A percentile compares a stretch with the other conserved stretches of the same genome.
These are phyloP conservation scores for Tolypocladium amazonense DNA, from an alignment of 2,329 filamentous ascomycete species.

Conservation along the genomic window DNA sequence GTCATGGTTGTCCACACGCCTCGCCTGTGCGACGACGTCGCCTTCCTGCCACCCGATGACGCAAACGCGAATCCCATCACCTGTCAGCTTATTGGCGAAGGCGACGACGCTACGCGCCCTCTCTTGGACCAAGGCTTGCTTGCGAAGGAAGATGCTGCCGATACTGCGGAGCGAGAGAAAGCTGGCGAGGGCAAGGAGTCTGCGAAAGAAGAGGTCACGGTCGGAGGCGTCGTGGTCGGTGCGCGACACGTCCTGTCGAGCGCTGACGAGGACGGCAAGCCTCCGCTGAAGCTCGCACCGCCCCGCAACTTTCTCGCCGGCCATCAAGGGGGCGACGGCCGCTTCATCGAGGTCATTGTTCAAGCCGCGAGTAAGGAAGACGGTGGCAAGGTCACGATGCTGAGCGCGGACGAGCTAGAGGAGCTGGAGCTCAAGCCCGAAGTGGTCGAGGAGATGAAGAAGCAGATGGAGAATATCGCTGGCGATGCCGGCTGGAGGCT, in stretches of 20 bases:
- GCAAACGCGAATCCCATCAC: slow-evolving; percentile 66
- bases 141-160: slow-evolving; percentile 18
- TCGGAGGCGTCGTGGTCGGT: slow-evolving; percentile 45
- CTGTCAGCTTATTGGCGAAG: slow-evolving; percentile 58
- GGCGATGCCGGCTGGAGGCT: slow-evolving; percentile 68
- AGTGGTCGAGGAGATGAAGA: slow-evolving; percentile 57
- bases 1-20: slow-evolving; percentile 90
- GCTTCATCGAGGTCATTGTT: slow-evolving; percentile 33
- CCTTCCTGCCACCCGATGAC: slow-evolving; percentile 73
- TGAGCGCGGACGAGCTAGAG: slow-evolving; percentile 58
- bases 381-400: slow-evolving; percentile 48
- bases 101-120: slow-evolving; percentile 32
- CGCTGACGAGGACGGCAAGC: slow-evolving; percentile 35
- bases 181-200: not conserved
- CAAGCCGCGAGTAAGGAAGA: slow-evolving; percentile 38
- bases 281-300: slow-evolving; percentile 31
- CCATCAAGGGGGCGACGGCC: slow-evolving; percentile 10
- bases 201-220: slow-evolving; percentile 22
- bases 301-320: slow-evolving; percentile 29
- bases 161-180: slow-evolving; percentile 2
- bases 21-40: slow-evolving; percentile 75
- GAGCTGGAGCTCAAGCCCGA: slow-evolving; percentile 55
- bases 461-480: slow-evolving; percentile 58
- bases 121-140: slow-evolving; percentile 21
- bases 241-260: slow-evolving; percentile 36